Conservation (phyloP, 768 basidiomycete genomes). For the Daedaleopsis nitida region DNA sequence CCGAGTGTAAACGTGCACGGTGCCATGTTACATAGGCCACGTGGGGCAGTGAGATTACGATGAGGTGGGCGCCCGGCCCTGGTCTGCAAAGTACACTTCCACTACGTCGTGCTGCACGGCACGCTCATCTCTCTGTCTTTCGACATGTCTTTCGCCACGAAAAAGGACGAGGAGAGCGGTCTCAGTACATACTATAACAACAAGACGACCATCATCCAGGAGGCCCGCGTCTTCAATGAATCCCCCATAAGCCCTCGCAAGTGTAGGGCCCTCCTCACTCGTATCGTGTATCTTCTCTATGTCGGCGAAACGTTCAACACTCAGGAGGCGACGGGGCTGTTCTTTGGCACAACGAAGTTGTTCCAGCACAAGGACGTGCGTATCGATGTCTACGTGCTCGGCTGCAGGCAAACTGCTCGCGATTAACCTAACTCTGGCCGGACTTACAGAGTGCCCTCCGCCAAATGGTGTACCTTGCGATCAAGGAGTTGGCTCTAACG, state of each 20-base stretch:
- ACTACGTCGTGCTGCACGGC: conserved; percentile 18
- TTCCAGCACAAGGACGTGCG: conserved; percentile 99
- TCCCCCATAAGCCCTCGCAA: conserved; percentile 98
- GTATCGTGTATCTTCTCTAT: conserved; percentile 96
- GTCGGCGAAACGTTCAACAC: conserved; percentile 93
- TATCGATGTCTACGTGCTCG: conserved; percentile 16
- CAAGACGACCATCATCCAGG: conserved; percentile 97
- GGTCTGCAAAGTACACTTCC: conserved; percentile 4
- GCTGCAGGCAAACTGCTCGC: background rate
- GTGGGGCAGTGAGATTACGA: conserved; percentile 15
- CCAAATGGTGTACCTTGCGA: conserved; percentile 97
- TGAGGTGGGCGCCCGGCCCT: conserved; percentile 13
- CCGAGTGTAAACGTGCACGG: too few relatives aligned
- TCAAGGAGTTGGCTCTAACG: conserved; percentile 94
- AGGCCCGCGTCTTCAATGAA: conserved; percentile 98
- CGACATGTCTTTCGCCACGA: conserved; percentile 75
- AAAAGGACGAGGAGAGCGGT: conserved; percentile 96
- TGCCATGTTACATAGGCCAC: conserved; percentile 7
- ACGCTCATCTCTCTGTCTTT: conserved; percentile 25
- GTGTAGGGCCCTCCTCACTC: conserved; percentile 93
- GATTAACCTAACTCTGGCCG: background rate
- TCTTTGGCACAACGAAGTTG: conserved; percentile 98
- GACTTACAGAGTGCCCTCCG: conserved; percentile 79
- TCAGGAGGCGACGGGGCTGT: conserved; percentile 95
- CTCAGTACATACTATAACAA: conserved; percentile 94